Evolutionary conservation across 192 early-diverging fungal species (phyloP).

Genomic region (Geranomyces michiganensis): DNA sequence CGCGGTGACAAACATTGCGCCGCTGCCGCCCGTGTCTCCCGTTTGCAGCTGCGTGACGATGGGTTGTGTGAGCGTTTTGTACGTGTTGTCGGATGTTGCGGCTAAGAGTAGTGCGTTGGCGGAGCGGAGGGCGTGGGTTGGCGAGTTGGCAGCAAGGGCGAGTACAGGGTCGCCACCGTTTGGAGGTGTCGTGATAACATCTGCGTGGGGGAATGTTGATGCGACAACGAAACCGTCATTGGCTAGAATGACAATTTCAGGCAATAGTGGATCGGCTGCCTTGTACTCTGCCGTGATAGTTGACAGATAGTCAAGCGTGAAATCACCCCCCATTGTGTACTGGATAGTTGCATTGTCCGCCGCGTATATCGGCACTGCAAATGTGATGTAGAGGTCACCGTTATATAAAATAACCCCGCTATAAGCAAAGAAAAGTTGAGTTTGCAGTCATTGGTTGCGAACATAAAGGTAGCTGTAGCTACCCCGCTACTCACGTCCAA

Average conservation of each 20-base stretch:
- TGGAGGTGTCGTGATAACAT: neutral
- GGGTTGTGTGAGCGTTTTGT: neutral
- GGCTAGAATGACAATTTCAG: neutral
- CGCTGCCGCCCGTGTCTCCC: neutral
- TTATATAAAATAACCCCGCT: neutral
- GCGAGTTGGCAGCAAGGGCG: neutral
- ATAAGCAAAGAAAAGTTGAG: neutral
- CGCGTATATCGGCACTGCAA: neutral
- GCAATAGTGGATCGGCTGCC: neutral
- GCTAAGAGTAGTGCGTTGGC: neutral
- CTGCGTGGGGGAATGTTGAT: neutral
- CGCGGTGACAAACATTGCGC: slow-evolving; percentile 1
- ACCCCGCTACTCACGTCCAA: slow-evolving; percentile 3
- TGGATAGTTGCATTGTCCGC: slow-evolving; percentile 4
- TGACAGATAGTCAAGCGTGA: neutral
- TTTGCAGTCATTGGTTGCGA: neutral
- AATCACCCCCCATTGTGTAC: neutral
- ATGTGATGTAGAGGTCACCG: neutral
- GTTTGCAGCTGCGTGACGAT: neutral
- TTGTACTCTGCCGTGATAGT: neutral
- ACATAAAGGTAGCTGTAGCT: neutral
- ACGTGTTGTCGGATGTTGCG: neutral
- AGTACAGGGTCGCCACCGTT: neutral
- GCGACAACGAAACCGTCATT: neutral
- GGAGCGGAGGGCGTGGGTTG: neutral